phyloP scores from a whole-genome alignment of 768 basidiomycete genomes.

The Amanita rubescens region DNA sequence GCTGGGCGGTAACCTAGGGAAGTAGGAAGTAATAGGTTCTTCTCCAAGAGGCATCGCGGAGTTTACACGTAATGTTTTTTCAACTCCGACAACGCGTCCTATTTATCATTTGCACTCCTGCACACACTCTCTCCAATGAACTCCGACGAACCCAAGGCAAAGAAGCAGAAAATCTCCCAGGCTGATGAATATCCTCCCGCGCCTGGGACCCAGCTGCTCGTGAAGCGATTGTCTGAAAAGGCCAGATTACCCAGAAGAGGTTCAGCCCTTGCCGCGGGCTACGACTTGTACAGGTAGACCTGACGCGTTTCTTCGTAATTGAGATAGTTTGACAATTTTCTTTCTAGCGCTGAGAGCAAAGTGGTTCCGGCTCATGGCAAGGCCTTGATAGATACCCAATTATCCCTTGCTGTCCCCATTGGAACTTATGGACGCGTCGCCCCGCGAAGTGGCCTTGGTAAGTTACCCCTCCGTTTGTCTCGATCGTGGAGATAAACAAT shows the following conservation, averaged over 20 bases:
- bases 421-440: slow-evolving; percentile 97
- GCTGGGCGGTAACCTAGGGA: neutral
- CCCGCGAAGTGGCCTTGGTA: slow-evolving; percentile 91
- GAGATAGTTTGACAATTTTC: slow-evolving; percentile 3
- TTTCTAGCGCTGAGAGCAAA: slow-evolving; percentile 72
- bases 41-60: slow-evolving; percentile 18
- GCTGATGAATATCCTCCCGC: slow-evolving; percentile 24
- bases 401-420: slow-evolving; percentile 88
- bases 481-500: neutral
- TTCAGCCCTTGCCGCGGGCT: slow-evolving; percentile 82
- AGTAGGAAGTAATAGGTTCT: slow-evolving; percentile 10
- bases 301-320: slow-evolving; percentile 7
- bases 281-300: slow-evolving; percentile 87
- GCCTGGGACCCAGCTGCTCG: slow-evolving; percentile 50
- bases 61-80: slow-evolving; percentile 24
- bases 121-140: slow-evolving; percentile 9
- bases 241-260: slow-evolving; percentile 85
- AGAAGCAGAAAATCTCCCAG: slow-evolving; percentile 57
- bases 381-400: slow-evolving; percentile 83
- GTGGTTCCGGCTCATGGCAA: slow-evolving; percentile 84
- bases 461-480: slow-evolving; percentile 19
- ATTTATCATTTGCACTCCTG: neutral
- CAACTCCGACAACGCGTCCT: slow-evolving; percentile 30
- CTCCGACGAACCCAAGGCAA: slow-evolving; percentile 30
- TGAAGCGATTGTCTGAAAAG: slow-evolving; percentile 79